Percentiles rank a stretch among this genome's conserved stretches.
These are phyloP conservation scores for Ceratocystis destructans DNA, from an alignment of 2,329 filamentous ascomycete genomes.

Conservation along the genomic window DNA sequence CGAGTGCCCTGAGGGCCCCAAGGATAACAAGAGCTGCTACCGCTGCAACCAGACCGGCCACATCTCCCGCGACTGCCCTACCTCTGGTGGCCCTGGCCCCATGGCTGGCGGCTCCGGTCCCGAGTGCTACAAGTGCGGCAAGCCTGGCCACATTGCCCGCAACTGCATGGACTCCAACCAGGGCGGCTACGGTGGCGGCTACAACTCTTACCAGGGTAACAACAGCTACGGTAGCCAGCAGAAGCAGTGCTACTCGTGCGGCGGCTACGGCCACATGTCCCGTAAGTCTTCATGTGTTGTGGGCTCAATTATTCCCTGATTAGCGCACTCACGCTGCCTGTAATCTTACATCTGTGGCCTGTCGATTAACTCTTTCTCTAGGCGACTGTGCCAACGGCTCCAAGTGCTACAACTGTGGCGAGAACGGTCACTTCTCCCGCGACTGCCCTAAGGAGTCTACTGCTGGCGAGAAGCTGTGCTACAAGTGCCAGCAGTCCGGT, in stretches of 20 bases:
- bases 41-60: slow-evolving; percentile 73
- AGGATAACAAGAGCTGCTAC: slow-evolving; percentile 71
- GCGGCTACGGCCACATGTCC: slow-evolving; percentile 92
- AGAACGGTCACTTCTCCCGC: slow-evolving; percentile 86
- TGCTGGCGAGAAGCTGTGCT: slow-evolving; percentile 85
- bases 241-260: slow-evolving; percentile 97
- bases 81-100: slow-evolving; percentile 35
- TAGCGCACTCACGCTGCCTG: too few species aligned
- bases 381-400: slow-evolving; percentile 94
- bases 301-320: too few species aligned
- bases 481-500: slow-evolving; percentile 76
- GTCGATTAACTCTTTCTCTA: slow-evolving; percentile 24
- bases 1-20: slow-evolving; percentile 78
- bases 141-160: slow-evolving; percentile 90
- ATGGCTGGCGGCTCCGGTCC: slow-evolving; percentile 37
- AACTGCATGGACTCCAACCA: slow-evolving; percentile 60
- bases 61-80: slow-evolving; percentile 76
- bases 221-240: slow-evolving; percentile 38
- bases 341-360: background rate
- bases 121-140: slow-evolving; percentile 97
- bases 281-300: slow-evolving; percentile 37
- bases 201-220: slow-evolving; percentile 23
- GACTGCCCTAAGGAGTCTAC: slow-evolving; percentile 90
- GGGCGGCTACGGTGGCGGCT: slow-evolving; percentile 37
- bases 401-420: slow-evolving; percentile 98